Percentiles rank a stretch among this genome's conserved stretches.
Evolutionary conservation across 164 flowering plant genomes (phyloP).

Genomic region (Stephania yunnanensis): DNA sequence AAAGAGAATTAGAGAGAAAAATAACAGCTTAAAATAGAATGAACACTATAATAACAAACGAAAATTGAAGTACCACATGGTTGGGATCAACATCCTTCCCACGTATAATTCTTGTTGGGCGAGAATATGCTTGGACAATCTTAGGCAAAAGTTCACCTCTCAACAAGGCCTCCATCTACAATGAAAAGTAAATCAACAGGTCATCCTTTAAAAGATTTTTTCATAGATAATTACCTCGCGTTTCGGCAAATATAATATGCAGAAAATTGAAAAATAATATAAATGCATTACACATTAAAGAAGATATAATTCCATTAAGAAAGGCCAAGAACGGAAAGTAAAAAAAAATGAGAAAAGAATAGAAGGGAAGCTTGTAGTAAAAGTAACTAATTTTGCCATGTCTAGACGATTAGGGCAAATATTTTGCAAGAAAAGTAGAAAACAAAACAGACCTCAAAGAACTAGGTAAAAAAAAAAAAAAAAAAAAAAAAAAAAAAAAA

Average conservation of each 20-base stretch:
- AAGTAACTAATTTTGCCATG: no score
- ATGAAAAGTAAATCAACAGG: background rate
- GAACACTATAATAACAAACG: background rate
- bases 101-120: constrained; percentile 91
- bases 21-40: background rate
- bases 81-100: constrained; percentile 66
- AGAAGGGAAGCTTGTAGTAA: no score
- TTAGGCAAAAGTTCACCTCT: constrained; percentile 62
- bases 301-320: no score
- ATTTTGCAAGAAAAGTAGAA: no score
- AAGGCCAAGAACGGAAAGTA: no score
- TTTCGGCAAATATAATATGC: background rate
- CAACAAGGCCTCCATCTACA: constrained; percentile 67
- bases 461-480: no score
- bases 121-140: constrained; percentile 88
- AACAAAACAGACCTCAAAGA: no score
- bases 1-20: background rate
- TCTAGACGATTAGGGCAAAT: no score
- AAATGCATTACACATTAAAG: background rate
- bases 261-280: background rate
- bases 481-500: no score
- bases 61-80: constrained; percentile 42
- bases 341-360: no score
- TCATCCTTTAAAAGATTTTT: background rate
- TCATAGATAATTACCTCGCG: background rate